Base-by-base conservation (phyloP, 208 protist genomes). In the Acanthamoeba royreba region DNA sequence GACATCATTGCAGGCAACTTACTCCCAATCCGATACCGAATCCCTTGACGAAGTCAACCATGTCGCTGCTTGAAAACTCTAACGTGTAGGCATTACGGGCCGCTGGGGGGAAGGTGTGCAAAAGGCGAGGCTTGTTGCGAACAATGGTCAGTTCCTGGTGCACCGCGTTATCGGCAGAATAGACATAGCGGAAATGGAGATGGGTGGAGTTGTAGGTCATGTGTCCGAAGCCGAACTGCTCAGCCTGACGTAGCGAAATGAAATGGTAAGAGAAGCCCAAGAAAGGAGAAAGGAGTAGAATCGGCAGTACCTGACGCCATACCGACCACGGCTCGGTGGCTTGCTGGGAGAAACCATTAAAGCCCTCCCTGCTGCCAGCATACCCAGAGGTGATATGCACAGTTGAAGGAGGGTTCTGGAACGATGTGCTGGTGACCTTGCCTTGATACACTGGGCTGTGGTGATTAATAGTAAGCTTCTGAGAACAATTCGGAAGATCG, bases 391-490 rank as follows among this genome's bases (percentile, higher is more conserved):
- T 89, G 83, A 89, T 58, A 52, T 89, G 83, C 46, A 89, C 53
- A 1, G 83, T 89, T 0, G 83, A 89, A n/a, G 83, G 83, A 1
- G 83, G 1, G 22, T 89, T 89, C 31, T 40, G n/a, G 52, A 58
- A 89, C 49, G 83, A 89, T 38, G 43, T 58, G 83, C 52, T 69
- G 31, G 52, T 89, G 19, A 89, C 83, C 35, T 66, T 45, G 4
- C 52, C 46, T n/a, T 89, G 46, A 43, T 95, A 94, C 46, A 95
- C 87, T 13, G 93, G 92, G 31, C 77, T 85, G 69, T 17, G 45
- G 22, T 9, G 22, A 4, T 86, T n/a, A 25, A 53, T 35, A 49
- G 4, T 8, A 35, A 35, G 31, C 15, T 93, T n/a, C 31, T 89
- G 35, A 0, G 69, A 45, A 9, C 19, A 5, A 31, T 35, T 17